Base-by-base conservation (phyloP, 2,329 filamentous ascomycete genomes). In the Neopestalotiopsis sp. region DNA sequence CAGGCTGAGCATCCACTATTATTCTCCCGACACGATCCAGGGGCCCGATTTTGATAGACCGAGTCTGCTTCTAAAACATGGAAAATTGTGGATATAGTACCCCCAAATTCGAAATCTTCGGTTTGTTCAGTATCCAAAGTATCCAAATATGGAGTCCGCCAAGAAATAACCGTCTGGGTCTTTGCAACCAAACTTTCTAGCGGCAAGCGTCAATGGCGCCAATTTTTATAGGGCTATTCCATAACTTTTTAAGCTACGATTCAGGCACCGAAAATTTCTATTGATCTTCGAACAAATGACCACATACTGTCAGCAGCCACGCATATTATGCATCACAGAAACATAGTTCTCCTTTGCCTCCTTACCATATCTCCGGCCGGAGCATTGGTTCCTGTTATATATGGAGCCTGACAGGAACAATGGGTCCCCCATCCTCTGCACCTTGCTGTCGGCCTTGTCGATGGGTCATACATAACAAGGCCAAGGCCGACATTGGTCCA, bases 341-440 rank as follows among this genome's bases (percentile, higher is more conserved):
- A 17, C 5, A 49, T 13, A n/a, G n/a, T 14, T 28, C 24, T 28
- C 24, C 24, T 28, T 28, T 28, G 7, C 42, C 42, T 52, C 45
- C 17, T 52, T 12, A 9, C 17, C 17, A 52, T n/a, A 52, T n/a
- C 45, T n/a, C 24, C 45, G n/a, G 45, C 45, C 17, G 45, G 45
- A 52, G 45, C 17, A 52, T 52, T 52, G 45, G 10, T 52, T 17
- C 45, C 17, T 52, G n/a, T 28, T 38, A 52, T 52, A n/a, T 52
- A 52, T 52, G 45, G 45, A 52, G 45, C 45, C n/a, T 24, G 45
- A 52, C 45, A 52, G 45, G 45, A 52, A 52, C 45, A 52, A 52
- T 52, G 45, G 45, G n/a, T 52, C 45, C 45, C 42, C 45, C 45
- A n/a, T n/a, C 45, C n/a, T 9, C n/a, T 20, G 45, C 45, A 52